phyloP scores from a whole-genome alignment of 2,329 filamentous ascomycete species.

The Stachybotrys echinatus region DNA sequence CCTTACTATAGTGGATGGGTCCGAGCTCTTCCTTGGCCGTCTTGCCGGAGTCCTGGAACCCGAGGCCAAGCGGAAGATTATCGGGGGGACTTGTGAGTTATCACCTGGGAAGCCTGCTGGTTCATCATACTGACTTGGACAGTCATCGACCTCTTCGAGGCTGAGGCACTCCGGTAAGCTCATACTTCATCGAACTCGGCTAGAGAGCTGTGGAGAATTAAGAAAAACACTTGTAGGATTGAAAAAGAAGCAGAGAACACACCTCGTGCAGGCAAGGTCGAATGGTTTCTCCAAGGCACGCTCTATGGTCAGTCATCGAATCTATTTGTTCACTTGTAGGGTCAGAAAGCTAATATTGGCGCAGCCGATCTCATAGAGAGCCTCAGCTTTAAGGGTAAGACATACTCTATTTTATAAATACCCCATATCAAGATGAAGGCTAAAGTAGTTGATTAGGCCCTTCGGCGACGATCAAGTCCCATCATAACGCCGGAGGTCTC shows the following conservation, averaged over 20 bases:
- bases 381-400: conserved; percentile 5
- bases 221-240: conserved; percentile 38
- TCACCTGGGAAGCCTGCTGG: neutral
- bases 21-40: conserved; percentile 68
- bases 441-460: too few relatives aligned
- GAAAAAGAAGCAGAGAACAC: conserved; percentile 66
- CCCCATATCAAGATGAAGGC: too few relatives aligned
- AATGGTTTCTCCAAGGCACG: conserved; percentile 88
- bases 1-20: conserved; percentile 78
- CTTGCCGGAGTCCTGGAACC: conserved; percentile 76
- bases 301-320: conserved; percentile 63
- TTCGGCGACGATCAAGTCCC: conserved; percentile 20
- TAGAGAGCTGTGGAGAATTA: conserved; percentile 3
- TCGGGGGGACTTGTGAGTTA: conserved; percentile 57
- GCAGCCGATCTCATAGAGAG: conserved; percentile 7
- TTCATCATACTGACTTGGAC: conserved; percentile 5
- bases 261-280: conserved; percentile 65
- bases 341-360: neutral
- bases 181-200: conserved; percentile 1
- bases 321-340: conserved; percentile 1
- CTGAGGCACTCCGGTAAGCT: conserved; percentile 50
- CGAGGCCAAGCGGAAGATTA: conserved; percentile 87
- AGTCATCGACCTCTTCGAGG: conserved; percentile 65
- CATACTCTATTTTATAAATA: too few relatives aligned
- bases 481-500: conserved; percentile 63